Percentiles rank a stretch among this genome's conserved stretches.
Evolutionary conservation across 805 yeast genomes (phyloP).

Genomic region (Yarrowia bubula): DNA sequence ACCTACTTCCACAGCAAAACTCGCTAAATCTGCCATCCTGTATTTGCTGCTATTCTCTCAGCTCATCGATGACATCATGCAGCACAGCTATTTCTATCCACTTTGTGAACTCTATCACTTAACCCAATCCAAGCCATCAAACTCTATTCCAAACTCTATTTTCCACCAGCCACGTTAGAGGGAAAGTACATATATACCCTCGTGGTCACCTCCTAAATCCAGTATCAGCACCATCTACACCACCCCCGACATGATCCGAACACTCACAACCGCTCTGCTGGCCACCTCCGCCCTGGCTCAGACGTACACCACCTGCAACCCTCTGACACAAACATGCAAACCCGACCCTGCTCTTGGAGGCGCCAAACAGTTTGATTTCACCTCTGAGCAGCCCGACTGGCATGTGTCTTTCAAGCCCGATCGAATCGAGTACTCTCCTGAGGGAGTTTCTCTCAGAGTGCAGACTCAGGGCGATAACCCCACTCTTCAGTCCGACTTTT

Average conservation of each 20-base stretch:
- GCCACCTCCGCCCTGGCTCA: constrained; percentile 32
- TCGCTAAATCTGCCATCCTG: no score
- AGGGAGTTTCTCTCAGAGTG: constrained; percentile 65
- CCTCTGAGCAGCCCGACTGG: constrained; percentile 47
- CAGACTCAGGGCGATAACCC: constrained; percentile 72
- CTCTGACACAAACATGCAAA: constrained; percentile 45
- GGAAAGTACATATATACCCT: background rate
- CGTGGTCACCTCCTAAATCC: background rate
- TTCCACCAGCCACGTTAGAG: no score
- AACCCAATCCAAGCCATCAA: no score
- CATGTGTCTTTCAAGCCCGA: constrained; percentile 40
- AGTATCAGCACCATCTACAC: background rate
- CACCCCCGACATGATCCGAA: background rate
- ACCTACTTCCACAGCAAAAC: no score
- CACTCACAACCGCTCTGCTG: background rate
- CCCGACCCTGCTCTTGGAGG: constrained; percentile 64
- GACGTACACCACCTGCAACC: constrained; percentile 46
- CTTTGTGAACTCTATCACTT: no score
- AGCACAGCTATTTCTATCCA: no score
- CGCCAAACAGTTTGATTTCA: constrained; percentile 53
- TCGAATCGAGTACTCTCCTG: constrained; percentile 45
- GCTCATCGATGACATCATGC: no score
- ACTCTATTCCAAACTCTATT: no score
- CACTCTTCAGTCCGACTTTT: constrained; percentile 69
- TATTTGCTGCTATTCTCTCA: no score